Conservation (phyloP, 345 rosid genomes). For the Crucihimalaya himalaica region DNA sequence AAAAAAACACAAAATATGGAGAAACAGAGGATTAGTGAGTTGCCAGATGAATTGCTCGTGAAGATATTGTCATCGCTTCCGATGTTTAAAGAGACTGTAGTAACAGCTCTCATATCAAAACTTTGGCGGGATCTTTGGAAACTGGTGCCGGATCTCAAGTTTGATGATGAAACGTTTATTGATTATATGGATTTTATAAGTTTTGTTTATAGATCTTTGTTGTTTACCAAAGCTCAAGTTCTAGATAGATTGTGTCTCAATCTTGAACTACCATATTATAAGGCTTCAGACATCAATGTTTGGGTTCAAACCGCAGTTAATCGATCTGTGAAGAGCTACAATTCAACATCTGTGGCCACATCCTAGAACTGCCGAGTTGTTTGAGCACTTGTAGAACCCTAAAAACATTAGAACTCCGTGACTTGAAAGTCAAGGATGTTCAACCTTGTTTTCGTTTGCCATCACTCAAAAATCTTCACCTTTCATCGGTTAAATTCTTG, state of each 20-base stretch:
- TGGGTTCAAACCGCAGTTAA: background rate
- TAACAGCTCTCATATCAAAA: background rate
- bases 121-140: background rate
- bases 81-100: background rate
- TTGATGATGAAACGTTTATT: too few species aligned
- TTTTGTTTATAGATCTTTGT: background rate
- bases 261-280: background rate
- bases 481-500: background rate
- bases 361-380: background rate
- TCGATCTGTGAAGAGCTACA: background rate
- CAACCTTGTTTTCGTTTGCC: background rate
- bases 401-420: background rate
- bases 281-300: background rate
- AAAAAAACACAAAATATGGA: background rate
- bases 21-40: background rate
- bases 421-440: background rate
- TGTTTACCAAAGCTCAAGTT: background rate
- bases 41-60: background rate
- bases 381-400: background rate
- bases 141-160: background rate
- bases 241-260: background rate
- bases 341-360: background rate
- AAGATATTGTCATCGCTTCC: background rate
- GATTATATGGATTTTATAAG: background rate
- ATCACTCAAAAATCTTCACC: background rate